Evolutionary conservation across 352 stramenopile species (phyloP).

Genomic region (Peronosclerospora sorghi): DNA sequence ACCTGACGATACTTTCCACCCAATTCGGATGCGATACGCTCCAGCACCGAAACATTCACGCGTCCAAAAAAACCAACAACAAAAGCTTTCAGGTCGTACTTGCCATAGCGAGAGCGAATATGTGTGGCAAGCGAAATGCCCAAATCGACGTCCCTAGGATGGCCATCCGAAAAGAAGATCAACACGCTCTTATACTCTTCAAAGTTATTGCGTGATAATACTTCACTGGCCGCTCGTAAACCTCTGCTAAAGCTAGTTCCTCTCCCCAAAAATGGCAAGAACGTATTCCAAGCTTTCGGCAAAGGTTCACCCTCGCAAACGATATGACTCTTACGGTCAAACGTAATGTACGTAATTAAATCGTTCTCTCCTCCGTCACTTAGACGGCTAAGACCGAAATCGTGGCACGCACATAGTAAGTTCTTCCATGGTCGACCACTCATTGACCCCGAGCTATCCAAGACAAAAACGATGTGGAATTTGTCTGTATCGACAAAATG

Average conservation of each 20-base stretch:
- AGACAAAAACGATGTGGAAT: slow-evolving; percentile 30
- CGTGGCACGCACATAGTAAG: slow-evolving; percentile 13
- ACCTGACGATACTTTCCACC: slow-evolving; percentile 36
- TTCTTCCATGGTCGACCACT: slow-evolving; percentile 18
- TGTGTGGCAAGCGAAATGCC: slow-evolving; percentile 31
- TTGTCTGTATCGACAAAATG: too few species aligned
- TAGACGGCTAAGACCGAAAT: slow-evolving; percentile 18
- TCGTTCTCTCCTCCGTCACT: too few species aligned
- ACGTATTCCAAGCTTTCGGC: background rate
- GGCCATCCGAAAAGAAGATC: slow-evolving; percentile 35
- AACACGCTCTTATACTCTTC: slow-evolving; percentile 30
- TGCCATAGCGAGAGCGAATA: slow-evolving; percentile 34
- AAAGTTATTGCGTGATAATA: slow-evolving; percentile 48
- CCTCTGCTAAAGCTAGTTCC: slow-evolving; percentile 29
- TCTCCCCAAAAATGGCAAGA: slow-evolving; percentile 22
- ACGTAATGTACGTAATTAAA: too few species aligned
- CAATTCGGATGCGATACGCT: slow-evolving; percentile 29
- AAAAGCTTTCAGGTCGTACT: slow-evolving; percentile 45
- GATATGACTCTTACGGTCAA: slow-evolving; percentile 4
- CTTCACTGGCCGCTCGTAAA: slow-evolving; percentile 32
- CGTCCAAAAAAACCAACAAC: slow-evolving; percentile 53
- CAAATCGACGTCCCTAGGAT: slow-evolving; percentile 18
- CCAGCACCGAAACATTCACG: slow-evolving; percentile 43
- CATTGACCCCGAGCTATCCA: slow-evolving; percentile 34
- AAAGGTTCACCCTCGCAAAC: slow-evolving; percentile 13